Base-by-base conservation (phyloP, 345 rosid genomes). In the Citrus sinensis region DNA sequence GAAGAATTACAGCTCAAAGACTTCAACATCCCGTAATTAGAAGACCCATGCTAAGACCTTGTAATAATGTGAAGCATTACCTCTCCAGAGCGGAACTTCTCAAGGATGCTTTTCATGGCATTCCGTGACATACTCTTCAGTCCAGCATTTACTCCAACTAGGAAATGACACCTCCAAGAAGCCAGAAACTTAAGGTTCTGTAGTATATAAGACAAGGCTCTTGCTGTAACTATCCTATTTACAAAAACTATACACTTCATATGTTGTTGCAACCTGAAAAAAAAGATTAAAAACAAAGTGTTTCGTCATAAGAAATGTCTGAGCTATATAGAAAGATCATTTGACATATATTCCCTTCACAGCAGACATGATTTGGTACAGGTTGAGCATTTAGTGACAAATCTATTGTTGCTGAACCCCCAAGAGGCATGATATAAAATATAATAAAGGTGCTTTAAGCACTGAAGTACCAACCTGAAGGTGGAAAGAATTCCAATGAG, bases 211-310 rank as follows among this genome's bases (percentile, higher is more conserved):
- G 97, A 85, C 83, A 95, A 80, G 67, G 93, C 83, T 86, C 94
- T 91, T 16, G 98, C 98, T 78, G 87, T 91, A 71, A 92, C 85
- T 78, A 95, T 91, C 88, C 98, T 93, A 84, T 91, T 92, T 76
- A 93, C 98, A 85, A 95, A 95, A 77, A 95, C 80, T 87, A 95
- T 91, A 80, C 97, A 90, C 84, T 95, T 95, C 91, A 88, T 87
- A 80, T 92, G 80, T 72, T 90, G 91, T 78, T 85, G 97, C 70
- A 88, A 81, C 90, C 98, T 95, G 97, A 68, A 19, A 46, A 86
- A 76, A 76, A 76, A 58, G 14, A 22, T 17, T 32, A 73, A 73
- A 35, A 10, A 66, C 73, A 58, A 22, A 22, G 64, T 74, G 32
- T 54, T 76, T 73, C 74, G 67, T 79, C 71, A 83, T 80, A 74